Evolutionary conservation across 495 filamentous ascomycete genomes (phyloP).

Genomic region (Niebla homalea): DNA sequence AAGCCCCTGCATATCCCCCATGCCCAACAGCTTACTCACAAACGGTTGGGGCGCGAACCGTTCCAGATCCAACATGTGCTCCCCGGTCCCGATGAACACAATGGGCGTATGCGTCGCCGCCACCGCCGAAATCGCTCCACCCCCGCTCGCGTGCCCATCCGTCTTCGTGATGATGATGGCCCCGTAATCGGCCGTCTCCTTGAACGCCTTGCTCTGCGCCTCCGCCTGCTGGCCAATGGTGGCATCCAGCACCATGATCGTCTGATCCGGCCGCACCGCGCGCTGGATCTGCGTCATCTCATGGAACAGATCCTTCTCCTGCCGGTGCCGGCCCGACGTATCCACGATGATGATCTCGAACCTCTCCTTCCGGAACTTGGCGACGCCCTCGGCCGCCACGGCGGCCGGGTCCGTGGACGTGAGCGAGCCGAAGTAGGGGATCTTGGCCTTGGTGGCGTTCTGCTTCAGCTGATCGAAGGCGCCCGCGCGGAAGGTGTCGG

Average conservation of each 20-base stretch:
- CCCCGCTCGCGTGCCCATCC: slow-evolving; percentile 86
- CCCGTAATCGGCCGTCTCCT: slow-evolving; percentile 92
- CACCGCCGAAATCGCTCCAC: slow-evolving; percentile 96
- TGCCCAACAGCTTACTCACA: slow-evolving; percentile 80
- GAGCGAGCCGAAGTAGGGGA: slow-evolving; percentile 92
- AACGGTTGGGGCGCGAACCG: slow-evolving; percentile 84
- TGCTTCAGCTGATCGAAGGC: slow-evolving; percentile 98
- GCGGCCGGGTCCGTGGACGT: slow-evolving; percentile 92
- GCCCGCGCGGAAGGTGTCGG: slow-evolving; percentile 95
- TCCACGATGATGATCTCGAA: slow-evolving; percentile 99
- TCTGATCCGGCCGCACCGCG: slow-evolving; percentile 88
- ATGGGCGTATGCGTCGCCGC: slow-evolving; percentile 95
- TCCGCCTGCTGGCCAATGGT: slow-evolving; percentile 94
- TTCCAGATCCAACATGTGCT: slow-evolving; percentile 92
- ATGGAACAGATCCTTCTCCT: slow-evolving; percentile 88
- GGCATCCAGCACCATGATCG: slow-evolving; percentile 93
- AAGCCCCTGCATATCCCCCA: slow-evolving; percentile 92
- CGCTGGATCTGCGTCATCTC: slow-evolving; percentile 97
- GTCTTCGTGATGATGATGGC: slow-evolving; percentile 99
- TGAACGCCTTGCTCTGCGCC: slow-evolving; percentile 89
- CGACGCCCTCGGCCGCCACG: slow-evolving; percentile 86
- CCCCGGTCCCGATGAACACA: slow-evolving; percentile 93
- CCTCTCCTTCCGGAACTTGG: slow-evolving; percentile 96
- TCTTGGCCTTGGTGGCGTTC: slow-evolving; percentile 96
- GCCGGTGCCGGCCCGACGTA: slow-evolving; percentile 84